Evolutionary conservation across 2,329 filamentous ascomycete species (phyloP), one percentile per base, ranked within the genome.

Genomic region (Beauveria scarabaeidicola): DNA sequence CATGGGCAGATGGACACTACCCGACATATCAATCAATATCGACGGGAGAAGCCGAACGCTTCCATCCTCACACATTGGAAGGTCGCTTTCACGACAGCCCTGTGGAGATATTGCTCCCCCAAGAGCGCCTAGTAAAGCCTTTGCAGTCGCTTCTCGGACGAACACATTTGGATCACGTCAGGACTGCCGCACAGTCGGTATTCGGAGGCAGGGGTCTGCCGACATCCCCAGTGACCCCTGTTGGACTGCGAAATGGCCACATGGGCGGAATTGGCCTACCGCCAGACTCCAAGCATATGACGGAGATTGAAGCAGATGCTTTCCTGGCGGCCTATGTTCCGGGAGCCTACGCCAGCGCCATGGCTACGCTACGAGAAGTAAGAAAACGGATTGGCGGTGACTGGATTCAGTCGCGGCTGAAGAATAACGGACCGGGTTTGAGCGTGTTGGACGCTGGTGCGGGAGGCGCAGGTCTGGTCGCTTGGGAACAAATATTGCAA

Each of bases 201-300:
- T 93, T 96, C 69, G 93, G 92, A 47, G 93, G 93, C 0, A 74
- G 74, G 3, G 84, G 86, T 0, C 76, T 97, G 17, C 92, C 92
- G 3, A 80, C 88, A 68, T 95, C 91, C 1, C 85, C 89, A 1
- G 81, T 86, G 1, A 92, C 89, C 2, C 87, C 89, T 0, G 74
- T 75, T 36, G 76, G 78, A 17, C 81, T 74, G 66, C 82, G 75
- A 67, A 81, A 75, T 36, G 75, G 81, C 36, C 79, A 81, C 17
- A 88, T 90, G 75, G 83, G 81, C 62, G 78, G 83, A 0, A 83
- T 92, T 29, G 78, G 82, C 1, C 73, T 92, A 48, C 79, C 85
- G 58, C 83, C 87, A 0, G 79, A 80, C 19, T 82, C 89, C 63
- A 76, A 79, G 61, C 80, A 80, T 46, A 90, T 93, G 88, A 81